Evolutionary conservation across 164 flowering plant genomes (phyloP), one percentile per base, ranked within the genome.

Genomic region (Litsea cubeba): DNA sequence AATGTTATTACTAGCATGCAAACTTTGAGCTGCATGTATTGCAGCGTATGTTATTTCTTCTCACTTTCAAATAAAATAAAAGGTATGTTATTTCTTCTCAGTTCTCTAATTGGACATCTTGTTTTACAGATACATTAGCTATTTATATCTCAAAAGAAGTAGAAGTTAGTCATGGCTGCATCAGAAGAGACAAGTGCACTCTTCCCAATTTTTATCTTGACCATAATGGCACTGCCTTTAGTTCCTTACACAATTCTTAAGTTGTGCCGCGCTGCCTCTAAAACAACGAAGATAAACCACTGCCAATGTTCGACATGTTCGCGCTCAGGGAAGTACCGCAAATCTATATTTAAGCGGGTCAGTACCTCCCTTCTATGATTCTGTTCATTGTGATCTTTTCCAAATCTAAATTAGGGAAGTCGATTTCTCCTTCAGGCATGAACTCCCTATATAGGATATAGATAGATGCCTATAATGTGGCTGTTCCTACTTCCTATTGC

Each of bases 201-300:
- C 49, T 95, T 95, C 74, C 98, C 98, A 46, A 93, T 95, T 63
- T 95, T 95, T 71, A 87, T 95, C 49, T 85, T 95, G 83, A 90
- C 99, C 0, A 88, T 92, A 79, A 91, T 95, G 91, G 98, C 98
- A n/a, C 77, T 93, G 79, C 93, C 96, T 68, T 79, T 95, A 40
- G 97, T 95, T 76, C 99, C 98, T 74, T 95, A 93, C 76, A 93
- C 98, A 24, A 86, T 95, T 50, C 65, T 80, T 69, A 93, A 84
- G 81, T 78, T 95, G 65, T 88, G 85, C 50, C 91, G 84, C 70
- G 95, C 94, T 69, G 91, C 85, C 24, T 83, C 94, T 11, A 89
- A 87, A 72, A 91, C 91, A 76, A 68, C 87, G 17, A 90, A 87
- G 82, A 84, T 62, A 81, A 89, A 86, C 68, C 85, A 93, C 73